Conservation (phyloP, 176 grass and related monocot species). For the Ananas comosus region DNA sequence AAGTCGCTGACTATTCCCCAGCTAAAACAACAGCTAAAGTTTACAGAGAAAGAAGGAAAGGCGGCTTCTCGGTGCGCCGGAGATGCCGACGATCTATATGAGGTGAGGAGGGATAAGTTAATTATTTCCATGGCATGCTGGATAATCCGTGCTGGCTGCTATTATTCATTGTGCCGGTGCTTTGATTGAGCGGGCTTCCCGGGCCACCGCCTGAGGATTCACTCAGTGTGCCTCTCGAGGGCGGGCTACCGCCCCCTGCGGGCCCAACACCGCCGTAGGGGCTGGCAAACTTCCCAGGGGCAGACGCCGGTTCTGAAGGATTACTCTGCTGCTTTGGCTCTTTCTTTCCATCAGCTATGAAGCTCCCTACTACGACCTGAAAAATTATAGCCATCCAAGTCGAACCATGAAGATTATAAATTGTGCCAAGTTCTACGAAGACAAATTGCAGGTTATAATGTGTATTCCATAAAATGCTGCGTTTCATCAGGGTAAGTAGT, state of each 20-base stretch:
- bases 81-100: not conserved
- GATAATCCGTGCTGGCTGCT: constrained; percentile 49
- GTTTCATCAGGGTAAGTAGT: no score
- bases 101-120: not conserved
- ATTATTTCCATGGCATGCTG: constrained; percentile 80
- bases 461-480: no score
- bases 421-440: not conserved
- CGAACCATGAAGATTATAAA: not conserved
- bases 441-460: no score
- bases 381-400: not conserved
- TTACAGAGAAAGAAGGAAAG: not conserved
- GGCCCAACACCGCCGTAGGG: not conserved
- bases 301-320: constrained; percentile 24
- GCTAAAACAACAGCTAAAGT: not conserved
- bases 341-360: constrained; percentile 58
- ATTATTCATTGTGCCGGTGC: constrained; percentile 32
- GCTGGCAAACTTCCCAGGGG: constrained; percentile 23
- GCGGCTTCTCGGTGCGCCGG: not conserved
- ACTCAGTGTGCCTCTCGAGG: constrained; percentile 63
- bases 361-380: constrained; percentile 80
- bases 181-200: constrained; percentile 61
- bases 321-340: constrained; percentile 30
- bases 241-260: constrained; percentile 37
- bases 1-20: not conserved
- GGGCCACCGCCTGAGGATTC: constrained; percentile 55